Percentiles rank a stretch among this genome's conserved stretches.
phyloP scores from a whole-genome alignment of 2,329 filamentous ascomycete species.

The Talaromyces sp. region DNA sequence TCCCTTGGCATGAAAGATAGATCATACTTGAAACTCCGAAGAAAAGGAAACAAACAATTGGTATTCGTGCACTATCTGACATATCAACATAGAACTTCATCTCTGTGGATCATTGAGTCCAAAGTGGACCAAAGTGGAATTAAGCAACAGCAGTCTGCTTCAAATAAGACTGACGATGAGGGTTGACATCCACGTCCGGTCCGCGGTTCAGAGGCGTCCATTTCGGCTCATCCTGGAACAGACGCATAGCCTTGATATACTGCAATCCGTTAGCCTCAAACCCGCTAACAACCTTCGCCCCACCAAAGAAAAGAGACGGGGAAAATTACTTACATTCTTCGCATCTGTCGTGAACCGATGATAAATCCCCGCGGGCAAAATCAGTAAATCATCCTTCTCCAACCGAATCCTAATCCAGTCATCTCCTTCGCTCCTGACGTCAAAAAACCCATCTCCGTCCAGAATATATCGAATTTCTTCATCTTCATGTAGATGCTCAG shows the following conservation, averaged over 20 bases:
- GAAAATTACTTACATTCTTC: slow-evolving; percentile 64
- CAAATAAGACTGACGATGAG: slow-evolving; percentile 74
- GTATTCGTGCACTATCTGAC: neutral
- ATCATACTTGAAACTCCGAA: neutral
- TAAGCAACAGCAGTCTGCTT: slow-evolving; percentile 25
- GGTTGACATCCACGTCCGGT: slow-evolving; percentile 71
- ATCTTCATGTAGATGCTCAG: slow-evolving; percentile 95
- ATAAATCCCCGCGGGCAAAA: slow-evolving; percentile 91
- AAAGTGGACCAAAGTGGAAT: no score
- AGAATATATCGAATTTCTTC: slow-evolving; percentile 96
- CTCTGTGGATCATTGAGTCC: neutral
- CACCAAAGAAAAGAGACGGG: no score
- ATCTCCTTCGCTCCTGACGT: slow-evolving; percentile 77
- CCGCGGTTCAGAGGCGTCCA: slow-evolving; percentile 91
- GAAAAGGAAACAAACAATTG: neutral
- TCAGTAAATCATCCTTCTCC: slow-evolving; percentile 84
- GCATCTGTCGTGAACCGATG: slow-evolving; percentile 95
- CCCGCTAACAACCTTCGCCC: no score
- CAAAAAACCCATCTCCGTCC: slow-evolving; percentile 86
- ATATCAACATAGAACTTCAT: neutral
- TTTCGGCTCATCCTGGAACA: slow-evolving; percentile 98
- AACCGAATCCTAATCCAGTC: slow-evolving; percentile 84
- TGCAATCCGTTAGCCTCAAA: slow-evolving; percentile 39
- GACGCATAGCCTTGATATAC: slow-evolving; percentile 92
- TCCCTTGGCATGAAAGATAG: neutral